Evolutionary conservation across 1,284 basidiomycete genomes (phyloP).

Genomic region (Xerocomus minutiporus): DNA sequence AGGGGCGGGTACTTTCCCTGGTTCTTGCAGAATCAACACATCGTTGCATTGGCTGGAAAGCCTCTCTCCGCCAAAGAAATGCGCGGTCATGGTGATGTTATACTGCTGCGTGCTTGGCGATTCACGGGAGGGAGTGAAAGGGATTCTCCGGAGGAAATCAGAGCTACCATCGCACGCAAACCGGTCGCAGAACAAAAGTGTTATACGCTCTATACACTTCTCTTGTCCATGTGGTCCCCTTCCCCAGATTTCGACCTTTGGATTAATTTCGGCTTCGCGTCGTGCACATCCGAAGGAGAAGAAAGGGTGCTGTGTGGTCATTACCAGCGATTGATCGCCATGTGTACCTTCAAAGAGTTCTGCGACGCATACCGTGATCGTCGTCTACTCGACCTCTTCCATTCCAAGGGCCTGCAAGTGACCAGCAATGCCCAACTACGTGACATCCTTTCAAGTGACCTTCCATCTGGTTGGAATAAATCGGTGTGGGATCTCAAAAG

Average conservation of each 20-base stretch:
- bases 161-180: neutral
- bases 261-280: slow-evolving; percentile 1
- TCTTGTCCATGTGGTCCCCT: neutral
- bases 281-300: neutral
- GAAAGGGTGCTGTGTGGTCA: neutral
- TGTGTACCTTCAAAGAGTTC: slow-evolving; percentile 6
- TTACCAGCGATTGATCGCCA: neutral
- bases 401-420: neutral
- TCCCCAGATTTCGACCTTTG: neutral
- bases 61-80: neutral
- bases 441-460: neutral
- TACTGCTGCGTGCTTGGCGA: neutral
- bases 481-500: slow-evolving; percentile 1
- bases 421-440: neutral
- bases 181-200: neutral
- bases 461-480: neutral
- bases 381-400: neutral
- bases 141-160: neutral
- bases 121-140: neutral
- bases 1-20: slow-evolving; percentile 1
- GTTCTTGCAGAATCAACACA: slow-evolving; percentile 5
- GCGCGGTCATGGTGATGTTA: neutral
- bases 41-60: neutral
- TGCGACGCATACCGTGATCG: neutral
- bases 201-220: neutral